phyloP scores from a whole-genome alignment of 2,329 filamentous ascomycete species.

The Fusarium palustre region DNA sequence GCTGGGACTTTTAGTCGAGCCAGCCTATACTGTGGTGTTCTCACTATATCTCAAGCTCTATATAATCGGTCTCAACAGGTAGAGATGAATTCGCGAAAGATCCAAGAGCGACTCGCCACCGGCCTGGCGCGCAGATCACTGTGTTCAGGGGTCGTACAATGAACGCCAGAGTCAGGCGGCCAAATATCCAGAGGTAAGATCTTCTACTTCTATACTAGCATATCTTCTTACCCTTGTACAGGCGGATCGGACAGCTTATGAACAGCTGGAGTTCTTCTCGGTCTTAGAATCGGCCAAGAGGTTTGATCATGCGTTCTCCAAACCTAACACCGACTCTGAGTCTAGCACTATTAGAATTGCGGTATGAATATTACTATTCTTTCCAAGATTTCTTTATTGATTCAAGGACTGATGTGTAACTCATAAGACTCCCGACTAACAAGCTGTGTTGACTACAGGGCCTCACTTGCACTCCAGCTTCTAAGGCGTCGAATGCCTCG shows the following conservation, averaged over 20 bases:
- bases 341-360: neutral
- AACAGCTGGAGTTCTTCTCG: neutral
- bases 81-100: neutral
- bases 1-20: no score
- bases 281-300: neutral
- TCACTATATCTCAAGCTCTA: accelerated
- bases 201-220: neutral
- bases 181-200: neutral
- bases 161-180: neutral
- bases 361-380: neutral
- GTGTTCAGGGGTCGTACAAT: neutral
- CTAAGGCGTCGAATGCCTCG: neutral
- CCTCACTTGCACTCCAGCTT: no score
- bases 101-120: neutral
- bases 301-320: no score
- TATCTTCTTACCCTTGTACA: neutral
- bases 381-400: neutral
- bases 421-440: neutral
- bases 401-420: accelerated
- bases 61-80: neutral
- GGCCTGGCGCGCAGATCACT: neutral
- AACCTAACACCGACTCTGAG: neutral
- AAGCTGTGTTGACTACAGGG: neutral
- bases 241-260: neutral
- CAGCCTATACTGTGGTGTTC: neutral